A percentile compares a stretch with the other conserved stretches of the same genome.
phyloP scores from a whole-genome alignment of 768 basidiomycete species.

The Clitopilus passeckerianus region DNA sequence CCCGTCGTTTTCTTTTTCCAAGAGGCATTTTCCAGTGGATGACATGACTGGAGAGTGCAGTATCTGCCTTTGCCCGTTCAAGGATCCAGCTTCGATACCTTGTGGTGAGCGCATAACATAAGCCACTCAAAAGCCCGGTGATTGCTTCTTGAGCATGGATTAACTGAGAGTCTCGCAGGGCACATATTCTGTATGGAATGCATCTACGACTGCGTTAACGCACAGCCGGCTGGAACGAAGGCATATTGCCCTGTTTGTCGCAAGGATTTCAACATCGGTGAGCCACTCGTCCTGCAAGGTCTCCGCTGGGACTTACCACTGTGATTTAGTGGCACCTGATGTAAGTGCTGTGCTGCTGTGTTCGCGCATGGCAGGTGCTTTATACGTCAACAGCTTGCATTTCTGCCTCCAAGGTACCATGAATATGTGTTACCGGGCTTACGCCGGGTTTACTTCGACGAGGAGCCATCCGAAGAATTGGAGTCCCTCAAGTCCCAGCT shows the following conservation, averaged over 20 bases:
- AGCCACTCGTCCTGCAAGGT: background rate
- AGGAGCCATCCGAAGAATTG: constrained; percentile 1
- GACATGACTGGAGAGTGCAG: background rate
- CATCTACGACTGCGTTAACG: constrained; percentile 5
- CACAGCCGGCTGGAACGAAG: background rate
- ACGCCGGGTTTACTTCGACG: constrained; percentile 45
- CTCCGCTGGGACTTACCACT: background rate
- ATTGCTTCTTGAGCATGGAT: background rate
- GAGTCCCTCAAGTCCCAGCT: constrained; percentile 14
- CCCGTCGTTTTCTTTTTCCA: background rate
- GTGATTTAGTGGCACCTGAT: constrained; percentile 20
- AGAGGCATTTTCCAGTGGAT: background rate
- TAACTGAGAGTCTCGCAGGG: background rate
- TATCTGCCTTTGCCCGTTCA: background rate
- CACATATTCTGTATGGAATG: constrained; percentile 6
- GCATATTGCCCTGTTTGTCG: background rate
- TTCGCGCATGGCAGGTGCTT: background rate
- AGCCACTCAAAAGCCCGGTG: background rate
- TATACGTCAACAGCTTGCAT: constrained; percentile 13
- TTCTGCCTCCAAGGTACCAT: constrained; percentile 46
- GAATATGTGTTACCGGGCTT: constrained; percentile 38
- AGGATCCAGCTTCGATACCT: constrained; percentile 2
- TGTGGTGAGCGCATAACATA: constrained; percentile 2
- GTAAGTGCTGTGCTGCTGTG: constrained; percentile 8
- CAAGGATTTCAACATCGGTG: background rate